Evolutionary conservation across 2,329 filamentous ascomycete species (phyloP).

Genomic region (Pseudocercospora vitis): DNA sequence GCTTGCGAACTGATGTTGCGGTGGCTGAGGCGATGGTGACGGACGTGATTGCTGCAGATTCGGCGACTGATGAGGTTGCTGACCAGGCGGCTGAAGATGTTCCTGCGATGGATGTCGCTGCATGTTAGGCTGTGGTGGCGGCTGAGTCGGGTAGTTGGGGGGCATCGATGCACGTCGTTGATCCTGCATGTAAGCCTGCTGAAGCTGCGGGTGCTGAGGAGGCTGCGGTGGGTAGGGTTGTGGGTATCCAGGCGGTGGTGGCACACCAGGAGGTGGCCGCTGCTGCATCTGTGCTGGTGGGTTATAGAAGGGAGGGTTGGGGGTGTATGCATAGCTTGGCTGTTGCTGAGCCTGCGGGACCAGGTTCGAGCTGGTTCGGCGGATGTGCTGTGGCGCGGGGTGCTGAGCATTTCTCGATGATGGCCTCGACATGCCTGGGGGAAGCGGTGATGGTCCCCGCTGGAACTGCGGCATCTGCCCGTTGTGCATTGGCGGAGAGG

Average conservation of each 20-base stretch:
- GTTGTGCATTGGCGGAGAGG: conserved; percentile 83
- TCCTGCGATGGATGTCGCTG: conserved; percentile 34
- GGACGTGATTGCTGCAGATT: conserved; percentile 34
- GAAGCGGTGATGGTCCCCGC: conserved; percentile 79
- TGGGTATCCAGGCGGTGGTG: conserved; percentile 30
- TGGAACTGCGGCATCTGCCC: conserved; percentile 65
- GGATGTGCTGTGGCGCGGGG: conserved; percentile 65
- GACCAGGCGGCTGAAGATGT: conserved; percentile 38
- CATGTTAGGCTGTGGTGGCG: conserved; percentile 57
- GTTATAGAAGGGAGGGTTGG: conserved; percentile 83
- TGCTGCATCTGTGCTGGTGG: conserved; percentile 47
- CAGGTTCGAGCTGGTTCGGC: conserved; percentile 72
- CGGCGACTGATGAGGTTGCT: conserved; percentile 40
- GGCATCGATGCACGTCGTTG: conserved; percentile 72
- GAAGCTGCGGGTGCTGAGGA: conserved; percentile 48
- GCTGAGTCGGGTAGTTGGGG: conserved; percentile 63
- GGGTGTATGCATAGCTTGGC: conserved; percentile 74
- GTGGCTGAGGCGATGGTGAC: conserved; percentile 53
- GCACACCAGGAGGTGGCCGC: conserved; percentile 30
- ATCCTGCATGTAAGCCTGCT: conserved; percentile 74
- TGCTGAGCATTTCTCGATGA: conserved; percentile 70
- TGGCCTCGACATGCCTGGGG: conserved; percentile 71
- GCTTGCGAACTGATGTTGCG: conserved; percentile 53
- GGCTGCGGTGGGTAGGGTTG: conserved; percentile 33
- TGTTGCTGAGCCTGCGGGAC: conserved; percentile 53